Evolutionary conservation across 345 rosid species (phyloP), one percentile per base, ranked within the genome.

Genomic region (Boechera retrofracta): DNA sequence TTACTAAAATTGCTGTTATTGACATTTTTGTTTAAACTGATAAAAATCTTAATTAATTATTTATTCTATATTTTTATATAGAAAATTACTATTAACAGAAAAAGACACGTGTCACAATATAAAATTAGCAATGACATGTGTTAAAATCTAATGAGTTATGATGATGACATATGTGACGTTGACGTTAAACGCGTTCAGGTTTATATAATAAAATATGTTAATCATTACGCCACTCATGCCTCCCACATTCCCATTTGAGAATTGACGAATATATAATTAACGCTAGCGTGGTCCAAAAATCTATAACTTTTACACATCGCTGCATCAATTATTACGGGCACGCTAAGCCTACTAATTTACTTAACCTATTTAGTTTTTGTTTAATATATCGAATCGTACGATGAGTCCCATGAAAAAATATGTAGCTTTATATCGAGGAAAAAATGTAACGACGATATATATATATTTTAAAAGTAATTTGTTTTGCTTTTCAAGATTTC

Each of bases 161-260:
- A 16, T 16, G 16, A 16, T 16, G 16, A 16, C 16, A 16, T 0
- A 16, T 16, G 16, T 16, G 16, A 16, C 16, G 16, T 16, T 16
- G 16, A 16, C 16, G 16, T 16, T 16, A 16, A 16, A 16, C 16
- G 16, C 16, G 16, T 16, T 16, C 16, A 16, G 16, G 16, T 16
- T 16, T 16, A 16, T 16, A 16, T 16, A 16, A 16, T 16, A 16
- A 16, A 16, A 39, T 57, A 66, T 58, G 74, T 75, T 73, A 76
- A 74, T 81, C 66, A 78, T 72, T 39, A 73, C 82, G 58, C 71
- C 48, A 76, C 67, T 73, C 80, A 84, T 83, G 83, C 85, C 76
- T 60, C 77, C 71, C 64, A 56, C 68, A 39, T 75, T 77, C 70
- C 59, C 60, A 68, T 69, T 68, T 58, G 55, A 44, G 56, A 53